phyloP scores from a whole-genome alignment of 148 eudicot genomes.

The Camellia sinensis region DNA sequence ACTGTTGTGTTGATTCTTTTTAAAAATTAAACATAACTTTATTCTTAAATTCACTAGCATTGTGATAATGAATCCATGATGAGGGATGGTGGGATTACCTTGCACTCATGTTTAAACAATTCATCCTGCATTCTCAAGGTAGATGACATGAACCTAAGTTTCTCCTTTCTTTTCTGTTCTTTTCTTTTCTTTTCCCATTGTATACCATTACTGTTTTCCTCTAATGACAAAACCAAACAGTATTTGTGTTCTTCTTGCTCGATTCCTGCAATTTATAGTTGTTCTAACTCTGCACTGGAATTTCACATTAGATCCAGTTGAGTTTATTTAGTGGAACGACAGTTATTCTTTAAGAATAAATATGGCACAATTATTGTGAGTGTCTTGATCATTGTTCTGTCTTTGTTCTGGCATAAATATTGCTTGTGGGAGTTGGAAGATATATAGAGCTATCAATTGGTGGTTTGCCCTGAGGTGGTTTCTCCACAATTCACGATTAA shows the following conservation, averaged over 20 bases:
- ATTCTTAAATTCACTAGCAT: conserved; percentile 55
- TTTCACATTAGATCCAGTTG: neutral
- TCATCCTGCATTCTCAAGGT: conserved; percentile 61
- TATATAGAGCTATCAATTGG: neutral
- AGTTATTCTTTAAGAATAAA: conserved; percentile 4
- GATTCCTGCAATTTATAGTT: neutral
- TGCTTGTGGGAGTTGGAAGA: conserved; percentile 10
- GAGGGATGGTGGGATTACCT: conserved; percentile 63
- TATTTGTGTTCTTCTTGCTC: neutral
- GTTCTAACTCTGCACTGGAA: neutral
- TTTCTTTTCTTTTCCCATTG: neutral
- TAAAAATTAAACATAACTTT: conserved; percentile 43
- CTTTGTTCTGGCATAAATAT: conserved; percentile 14
- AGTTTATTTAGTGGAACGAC: neutral
- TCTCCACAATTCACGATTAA: neutral
- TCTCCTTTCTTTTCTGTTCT: neutral
- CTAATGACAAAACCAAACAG: neutral
- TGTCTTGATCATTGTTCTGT: conserved; percentile 8
- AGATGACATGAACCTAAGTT: conserved; percentile 53
- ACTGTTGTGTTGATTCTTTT: conserved; percentile 20
- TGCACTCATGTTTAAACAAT: conserved; percentile 65
- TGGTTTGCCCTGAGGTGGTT: conserved; percentile 7
- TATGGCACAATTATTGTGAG: neutral
- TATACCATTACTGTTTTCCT: neutral
- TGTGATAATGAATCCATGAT: conserved; percentile 62